Conservation (phyloP, 768 basidiomycete species). For the Erythrobasidium yunnanense region DNA sequence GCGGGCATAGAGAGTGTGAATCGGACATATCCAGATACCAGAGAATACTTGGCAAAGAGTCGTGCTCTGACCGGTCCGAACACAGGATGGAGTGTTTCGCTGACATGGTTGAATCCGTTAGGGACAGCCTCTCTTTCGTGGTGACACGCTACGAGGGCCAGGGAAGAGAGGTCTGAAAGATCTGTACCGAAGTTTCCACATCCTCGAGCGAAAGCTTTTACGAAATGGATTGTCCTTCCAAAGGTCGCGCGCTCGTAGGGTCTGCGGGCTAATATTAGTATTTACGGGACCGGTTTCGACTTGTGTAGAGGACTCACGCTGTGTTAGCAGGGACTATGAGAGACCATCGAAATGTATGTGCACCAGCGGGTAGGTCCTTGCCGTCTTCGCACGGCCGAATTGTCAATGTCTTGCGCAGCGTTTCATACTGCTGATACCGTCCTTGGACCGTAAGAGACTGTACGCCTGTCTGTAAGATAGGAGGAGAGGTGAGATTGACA, state of each 20-base stretch:
- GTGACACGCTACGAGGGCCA: no score
- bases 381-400: neutral
- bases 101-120: no score
- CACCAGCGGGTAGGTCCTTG: neutral
- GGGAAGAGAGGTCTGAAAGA: no score
- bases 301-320: neutral
- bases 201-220: no score
- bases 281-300: neutral
- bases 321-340: neutral
- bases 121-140: no score
- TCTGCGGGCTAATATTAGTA: neutral
- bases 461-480: neutral
- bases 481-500: neutral
- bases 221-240: no score
- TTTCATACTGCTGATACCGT: neutral
- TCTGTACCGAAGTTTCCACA: no score
- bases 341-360: neutral
- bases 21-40: neutral
- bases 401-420: neutral
- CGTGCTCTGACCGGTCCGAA: neutral
- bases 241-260: no score
- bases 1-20: neutral
- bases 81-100: neutral
- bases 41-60: neutral
- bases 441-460: neutral